Evolutionary conservation across 2,329 filamentous ascomycete species (phyloP).

Genomic region (Fusarium xylarioides): DNA sequence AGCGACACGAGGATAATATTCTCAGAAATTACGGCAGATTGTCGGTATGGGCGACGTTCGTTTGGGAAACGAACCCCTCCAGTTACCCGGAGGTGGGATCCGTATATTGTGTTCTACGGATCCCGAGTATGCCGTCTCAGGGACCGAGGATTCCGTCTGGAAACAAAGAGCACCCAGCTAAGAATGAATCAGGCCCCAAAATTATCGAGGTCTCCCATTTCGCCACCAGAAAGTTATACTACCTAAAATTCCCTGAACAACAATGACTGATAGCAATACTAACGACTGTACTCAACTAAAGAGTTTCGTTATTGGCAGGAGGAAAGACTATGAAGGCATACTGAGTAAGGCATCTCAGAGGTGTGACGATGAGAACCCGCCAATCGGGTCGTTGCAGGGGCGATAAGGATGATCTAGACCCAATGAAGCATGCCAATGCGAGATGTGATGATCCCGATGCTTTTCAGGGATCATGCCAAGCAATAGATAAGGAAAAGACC

Average conservation of each 20-base stretch:
- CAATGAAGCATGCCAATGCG: not conserved
- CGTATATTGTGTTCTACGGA: not conserved
- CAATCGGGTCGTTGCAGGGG: not conserved
- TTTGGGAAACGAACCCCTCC: not conserved
- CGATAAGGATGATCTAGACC: not conserved
- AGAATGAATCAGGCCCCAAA: not conserved
- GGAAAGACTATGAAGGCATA: not conserved
- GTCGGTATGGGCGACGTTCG: too few species aligned
- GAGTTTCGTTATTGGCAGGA: fast-evolving
- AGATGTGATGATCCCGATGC: not conserved
- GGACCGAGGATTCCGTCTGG: not conserved
- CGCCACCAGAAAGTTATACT: not conserved
- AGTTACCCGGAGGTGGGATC: not conserved
- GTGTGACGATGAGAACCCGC: not conserved
- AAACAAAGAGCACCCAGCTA: not conserved
- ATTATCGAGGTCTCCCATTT: not conserved
- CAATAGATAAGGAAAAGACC: not conserved
- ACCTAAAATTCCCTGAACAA: not conserved
- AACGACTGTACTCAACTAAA: not conserved
- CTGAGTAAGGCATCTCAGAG: not conserved
- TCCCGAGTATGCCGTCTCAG: not conserved
- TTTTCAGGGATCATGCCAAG: not conserved
- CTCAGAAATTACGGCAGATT: too few species aligned
- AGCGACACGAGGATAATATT: not conserved
- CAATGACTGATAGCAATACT: too few species aligned